phyloP scores from a whole-genome alignment of 352 stramenopile species.

The Aphanomyces euteiches region DNA sequence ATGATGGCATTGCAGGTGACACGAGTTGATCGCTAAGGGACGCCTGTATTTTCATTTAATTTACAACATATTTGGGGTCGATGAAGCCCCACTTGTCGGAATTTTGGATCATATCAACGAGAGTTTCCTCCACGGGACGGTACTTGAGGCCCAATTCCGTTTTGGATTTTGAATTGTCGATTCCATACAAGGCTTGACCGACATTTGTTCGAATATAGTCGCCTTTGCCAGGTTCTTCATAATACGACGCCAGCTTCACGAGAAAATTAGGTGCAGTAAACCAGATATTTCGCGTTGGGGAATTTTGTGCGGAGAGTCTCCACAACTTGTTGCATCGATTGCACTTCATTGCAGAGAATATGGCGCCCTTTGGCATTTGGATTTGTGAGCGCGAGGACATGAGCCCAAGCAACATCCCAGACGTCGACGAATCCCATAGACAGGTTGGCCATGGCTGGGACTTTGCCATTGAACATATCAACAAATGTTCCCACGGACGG shows the following conservation, averaged over 20 bases:
- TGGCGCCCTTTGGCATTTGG: constrained; percentile 6
- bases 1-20: too few relatives aligned
- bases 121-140: not conserved
- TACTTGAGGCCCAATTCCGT: not conserved
- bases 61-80: not conserved
- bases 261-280: not conserved
- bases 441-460: constrained; percentile 18
- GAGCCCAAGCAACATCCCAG: constrained; percentile 28
- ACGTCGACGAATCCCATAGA: constrained; percentile 31
- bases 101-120: not conserved
- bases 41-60: too few relatives aligned
- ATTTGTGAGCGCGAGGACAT: constrained; percentile 26
- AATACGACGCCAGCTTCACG: not conserved
- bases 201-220: not conserved
- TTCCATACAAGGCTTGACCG: not conserved
- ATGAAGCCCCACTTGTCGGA: not conserved
- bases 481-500: constrained; percentile 12
- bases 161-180: not conserved
- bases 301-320: not conserved
- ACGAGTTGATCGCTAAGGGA: too few relatives aligned
- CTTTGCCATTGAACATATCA: constrained; percentile 2
- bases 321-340: not conserved
- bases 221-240: not conserved
- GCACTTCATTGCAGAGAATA: constrained; percentile 8
- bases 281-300: not conserved